Evolutionary conservation across 2,329 filamentous ascomycete species (phyloP).

Genomic region (Microcera coccophila): DNA sequence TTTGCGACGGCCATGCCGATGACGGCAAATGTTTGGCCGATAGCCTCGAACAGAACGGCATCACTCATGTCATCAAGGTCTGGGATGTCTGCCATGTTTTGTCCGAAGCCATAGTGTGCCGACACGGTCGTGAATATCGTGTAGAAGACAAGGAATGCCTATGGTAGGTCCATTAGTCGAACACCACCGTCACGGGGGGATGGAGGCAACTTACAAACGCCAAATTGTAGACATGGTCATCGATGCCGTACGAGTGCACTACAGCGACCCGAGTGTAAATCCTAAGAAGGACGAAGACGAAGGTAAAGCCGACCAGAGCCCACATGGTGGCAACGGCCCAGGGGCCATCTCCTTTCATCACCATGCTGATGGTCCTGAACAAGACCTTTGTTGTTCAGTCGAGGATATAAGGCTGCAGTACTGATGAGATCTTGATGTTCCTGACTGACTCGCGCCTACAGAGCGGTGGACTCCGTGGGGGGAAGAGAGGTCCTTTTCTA

Average conservation of each 20-base stretch:
- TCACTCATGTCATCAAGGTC: slow-evolving; percentile 1
- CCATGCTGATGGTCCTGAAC: slow-evolving; percentile 9
- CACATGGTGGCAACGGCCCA: slow-evolving; percentile 24
- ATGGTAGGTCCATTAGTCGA: not conserved
- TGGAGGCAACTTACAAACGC: slow-evolving; percentile 20
- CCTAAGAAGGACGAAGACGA: slow-evolving; percentile 31
- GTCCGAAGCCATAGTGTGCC: slow-evolving; percentile 30
- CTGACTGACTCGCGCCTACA: not conserved
- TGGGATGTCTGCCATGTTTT: slow-evolving; percentile 13
- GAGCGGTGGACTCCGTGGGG: not conserved
- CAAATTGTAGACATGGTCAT: slow-evolving; percentile 31
- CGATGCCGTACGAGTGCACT: slow-evolving; percentile 26
- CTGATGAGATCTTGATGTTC: not conserved
- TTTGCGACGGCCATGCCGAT: slow-evolving; percentile 35
- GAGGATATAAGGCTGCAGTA: not conserved
- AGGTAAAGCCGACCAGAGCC: slow-evolving; percentile 6
- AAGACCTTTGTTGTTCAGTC: not conserved
- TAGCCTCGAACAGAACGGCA: slow-evolving; percentile 26
- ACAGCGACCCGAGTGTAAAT: slow-evolving; percentile 32
- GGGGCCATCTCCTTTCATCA: slow-evolving; percentile 16
- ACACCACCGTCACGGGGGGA: not conserved
- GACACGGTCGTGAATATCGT: slow-evolving; percentile 28
- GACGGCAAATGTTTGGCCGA: slow-evolving; percentile 32
- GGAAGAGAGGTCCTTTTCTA: not conserved
- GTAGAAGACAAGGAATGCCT: slow-evolving; percentile 5